These are phyloP conservation scores for Neonothopanus nambi DNA, from an alignment of 1,284 basidiomycete genomes.

Conservation along the genomic window DNA sequence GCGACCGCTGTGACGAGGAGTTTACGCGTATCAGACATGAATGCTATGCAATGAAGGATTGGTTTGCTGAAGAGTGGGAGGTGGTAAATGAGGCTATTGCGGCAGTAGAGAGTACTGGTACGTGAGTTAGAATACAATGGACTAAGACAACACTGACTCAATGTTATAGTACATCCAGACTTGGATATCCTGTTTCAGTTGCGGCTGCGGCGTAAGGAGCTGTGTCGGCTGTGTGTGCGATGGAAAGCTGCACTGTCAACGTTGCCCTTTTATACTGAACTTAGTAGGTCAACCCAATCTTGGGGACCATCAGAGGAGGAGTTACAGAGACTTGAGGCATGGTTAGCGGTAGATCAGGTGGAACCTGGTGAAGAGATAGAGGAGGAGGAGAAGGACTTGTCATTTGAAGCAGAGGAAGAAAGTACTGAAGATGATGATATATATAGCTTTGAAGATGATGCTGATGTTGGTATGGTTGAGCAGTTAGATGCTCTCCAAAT, in stretches of 20 bases:
- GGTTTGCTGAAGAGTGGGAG: not conserved
- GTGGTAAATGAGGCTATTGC: not conserved
- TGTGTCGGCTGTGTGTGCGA: not conserved
- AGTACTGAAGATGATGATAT: too few relatives aligned
- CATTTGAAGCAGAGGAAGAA: too few relatives aligned
- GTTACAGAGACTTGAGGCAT: not conserved
- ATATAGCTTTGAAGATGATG: too few relatives aligned
- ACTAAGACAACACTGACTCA: not conserved
- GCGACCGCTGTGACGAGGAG: not conserved
- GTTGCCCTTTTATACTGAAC: not conserved
- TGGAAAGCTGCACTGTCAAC: not conserved
- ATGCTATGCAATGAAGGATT: not conserved
- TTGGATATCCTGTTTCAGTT: not conserved
- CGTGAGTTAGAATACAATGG: not conserved
- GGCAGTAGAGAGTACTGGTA: not conserved
- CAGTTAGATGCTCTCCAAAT: too few relatives aligned
- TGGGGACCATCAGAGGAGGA: constrained; percentile 1
- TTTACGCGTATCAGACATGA: not conserved
- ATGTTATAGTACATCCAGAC: not conserved
- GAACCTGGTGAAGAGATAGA: too few relatives aligned
- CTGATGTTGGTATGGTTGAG: too few relatives aligned
- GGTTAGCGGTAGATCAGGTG: too few relatives aligned
- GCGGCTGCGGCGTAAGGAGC: not conserved
- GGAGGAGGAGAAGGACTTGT: too few relatives aligned
- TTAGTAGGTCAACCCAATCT: too few relatives aligned